A percentile compares a stretch with the other conserved stretches of the same genome.
These are phyloP conservation scores for Eudorina sp. DNA, from an alignment of 139 green algal genomes.

Conservation along the genomic window DNA sequence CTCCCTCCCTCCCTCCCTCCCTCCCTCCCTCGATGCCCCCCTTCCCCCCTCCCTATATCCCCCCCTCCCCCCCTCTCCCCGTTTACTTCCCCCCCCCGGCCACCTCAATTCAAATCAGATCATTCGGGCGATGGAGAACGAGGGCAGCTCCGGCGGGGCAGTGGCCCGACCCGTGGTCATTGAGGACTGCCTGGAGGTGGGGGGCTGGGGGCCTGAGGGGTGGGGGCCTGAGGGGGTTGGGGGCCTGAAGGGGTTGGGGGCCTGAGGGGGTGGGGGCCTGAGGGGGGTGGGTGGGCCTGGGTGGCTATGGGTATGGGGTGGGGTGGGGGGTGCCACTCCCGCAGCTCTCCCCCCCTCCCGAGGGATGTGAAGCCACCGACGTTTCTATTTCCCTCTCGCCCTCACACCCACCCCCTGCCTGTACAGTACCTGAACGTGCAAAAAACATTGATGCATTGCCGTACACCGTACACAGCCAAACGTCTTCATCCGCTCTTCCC, in stretches of 20 bases:
- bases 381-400: too few species aligned
- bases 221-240: neutral
- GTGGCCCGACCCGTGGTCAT: constrained; percentile 33
- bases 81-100: neutral
- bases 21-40: too few species aligned
- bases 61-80: neutral
- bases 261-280: neutral
- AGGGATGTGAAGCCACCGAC: too few species aligned
- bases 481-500: too few species aligned
- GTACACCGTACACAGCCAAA: too few species aligned
- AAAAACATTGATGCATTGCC: too few species aligned
- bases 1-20: too few species aligned
- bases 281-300: neutral
- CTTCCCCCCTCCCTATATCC: too few species aligned
- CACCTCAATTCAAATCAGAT: neutral
- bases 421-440: too few species aligned
- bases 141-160: constrained; percentile 19
- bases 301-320: neutral
- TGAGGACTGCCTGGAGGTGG: constrained; percentile 30
- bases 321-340: neutral
- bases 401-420: neutral
- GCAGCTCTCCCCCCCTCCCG: neutral
- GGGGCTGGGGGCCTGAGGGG: neutral
- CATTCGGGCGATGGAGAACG: constrained; percentile 26
- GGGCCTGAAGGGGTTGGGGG: neutral